Evolutionary conservation across 495 filamentous ascomycete genomes (phyloP), one percentile per base, ranked within the genome.

Genomic region (Chaetomium fimeti): DNA sequence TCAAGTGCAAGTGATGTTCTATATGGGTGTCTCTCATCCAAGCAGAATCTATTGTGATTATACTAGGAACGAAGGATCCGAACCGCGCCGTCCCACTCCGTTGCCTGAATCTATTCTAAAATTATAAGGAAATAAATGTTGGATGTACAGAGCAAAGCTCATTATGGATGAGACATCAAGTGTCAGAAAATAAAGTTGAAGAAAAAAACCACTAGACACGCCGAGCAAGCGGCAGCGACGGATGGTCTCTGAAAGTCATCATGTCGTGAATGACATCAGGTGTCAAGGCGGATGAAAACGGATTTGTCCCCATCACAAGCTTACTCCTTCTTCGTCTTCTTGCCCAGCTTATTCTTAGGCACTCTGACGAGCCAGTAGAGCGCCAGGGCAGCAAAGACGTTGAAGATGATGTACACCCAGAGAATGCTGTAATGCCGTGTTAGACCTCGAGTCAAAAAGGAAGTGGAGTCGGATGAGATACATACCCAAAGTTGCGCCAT

Each of bases 351-450:
- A 45, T 77, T 84, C 82, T 92, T 92, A 18, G 90, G 90, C 57
- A 96, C 89, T 7, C 92, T 79, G 8, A 84, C 82, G 59, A 92
- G 73, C 88, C 89, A 96, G 76, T 96, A 97, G 20, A 97, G 71
- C 48, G 82, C 78, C 22, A 93, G 71, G 0, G 91, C 91, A 25
- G 74, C 87, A n/a, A 78, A 69, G 62, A 92, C 75, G 73, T 97
- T 97, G 76, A 94, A 91, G n/a, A 82, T 74, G 60, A 93, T 81
- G 69, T 87, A 95, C 0, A 77, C 86, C 75, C 81, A 93, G 24
- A 77, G 72, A 29, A 90, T 75, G 15, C 73, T 75, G n/a, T 0
- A 8, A n/a, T 49, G 12, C 12, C 8, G 62, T 20, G 69, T 75
- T 67, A 74, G 70, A 42, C 63, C 9, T 27, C 22, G 25, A 25